These are phyloP conservation scores for Pezicula carpinea DNA, from an alignment of 2,329 filamentous ascomycete genomes.

Conservation along the genomic window DNA sequence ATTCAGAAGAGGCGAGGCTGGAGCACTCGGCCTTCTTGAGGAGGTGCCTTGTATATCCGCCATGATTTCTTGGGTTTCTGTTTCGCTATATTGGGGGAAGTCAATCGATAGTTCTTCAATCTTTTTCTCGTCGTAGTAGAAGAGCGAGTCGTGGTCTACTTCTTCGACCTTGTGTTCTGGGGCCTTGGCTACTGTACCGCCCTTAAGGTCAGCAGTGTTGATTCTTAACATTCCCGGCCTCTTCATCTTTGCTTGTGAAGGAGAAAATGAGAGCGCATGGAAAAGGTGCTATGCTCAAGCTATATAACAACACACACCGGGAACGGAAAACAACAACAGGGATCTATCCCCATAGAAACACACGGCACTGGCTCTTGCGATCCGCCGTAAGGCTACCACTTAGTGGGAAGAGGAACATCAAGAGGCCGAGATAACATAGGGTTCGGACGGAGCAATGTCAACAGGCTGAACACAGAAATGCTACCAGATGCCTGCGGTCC, in stretches of 20 bases:
- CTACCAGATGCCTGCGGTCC: not conserved
- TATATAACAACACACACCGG: not conserved
- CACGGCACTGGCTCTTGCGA: not conserved
- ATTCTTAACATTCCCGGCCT: constrained; percentile 12
- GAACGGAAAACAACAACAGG: not conserved
- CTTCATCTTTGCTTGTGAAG: constrained; percentile 12
- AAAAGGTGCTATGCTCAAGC: not conserved
- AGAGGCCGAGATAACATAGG: not conserved
- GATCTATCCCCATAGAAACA: not conserved
- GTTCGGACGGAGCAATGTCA: not conserved
- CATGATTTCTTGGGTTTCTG: constrained; percentile 16
- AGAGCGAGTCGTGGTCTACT: constrained; percentile 11
- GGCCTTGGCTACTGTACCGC: constrained; percentile 1
- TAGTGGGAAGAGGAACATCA: not conserved
- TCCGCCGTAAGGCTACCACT: not conserved
- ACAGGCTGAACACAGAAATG: not conserved
- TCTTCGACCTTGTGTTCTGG: not conserved
- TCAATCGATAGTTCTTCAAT: constrained; percentile 1
- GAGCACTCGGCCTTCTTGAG: not conserved
- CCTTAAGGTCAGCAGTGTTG: constrained; percentile 20
- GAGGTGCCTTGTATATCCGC: constrained; percentile 4
- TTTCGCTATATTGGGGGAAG: constrained; percentile 11
- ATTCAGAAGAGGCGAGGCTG: constrained; percentile 5
- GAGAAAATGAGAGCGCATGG: too few species aligned
- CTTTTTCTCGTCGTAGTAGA: constrained; percentile 3